Base-by-base conservation (phyloP, 179 eudicot genomes). In the Gypsophila paniculata region DNA sequence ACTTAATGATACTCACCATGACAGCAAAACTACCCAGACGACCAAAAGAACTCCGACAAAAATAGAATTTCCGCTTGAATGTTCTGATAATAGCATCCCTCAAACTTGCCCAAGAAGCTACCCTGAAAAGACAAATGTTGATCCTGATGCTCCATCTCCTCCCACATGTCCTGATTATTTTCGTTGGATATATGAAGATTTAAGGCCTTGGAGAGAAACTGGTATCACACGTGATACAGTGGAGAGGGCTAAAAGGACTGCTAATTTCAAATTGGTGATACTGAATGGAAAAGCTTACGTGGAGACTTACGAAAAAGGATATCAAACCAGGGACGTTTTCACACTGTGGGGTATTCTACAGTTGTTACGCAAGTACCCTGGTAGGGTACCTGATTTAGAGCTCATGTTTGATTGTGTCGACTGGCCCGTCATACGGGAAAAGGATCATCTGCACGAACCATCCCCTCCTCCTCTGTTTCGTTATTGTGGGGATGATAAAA, bases 341-440 rank as follows among this genome's bases (percentile, higher is more conserved):
- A 88, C 98, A 3, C 80, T 88, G 7, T 92, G 98, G 98, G 98
- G 98, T 25, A 79, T 92, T 70, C 65, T 94, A 58, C 99, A 94
- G 83, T 61, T 94, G 78, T 70, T 94, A 19, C 69, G 96, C 71
- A 83, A 75, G 83, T 94, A 94, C 79, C 99, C 99, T 0, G 97
- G 99, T 9, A 81, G 74, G 71, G 76, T 94, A 17, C 99, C 99
- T 5, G 97, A 91, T 84, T 72, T 94, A 78, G 99, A 94, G 73
- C 79, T 94, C 34, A 91, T 94, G 97, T 91, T 94, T 63, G 96
- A 91, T 49, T 88, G 92, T 61, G 88, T 86, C 65, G 98, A 93
- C 64, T 85, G 91, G 88, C 96, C 98, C 0, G 96, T 91, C 42
- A 11, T 51, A 36, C 61, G 75, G 29, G 75, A 59, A 26, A 3